Conservation (phyloP, 129 eudicot species). For the Apium graveolens region DNA sequence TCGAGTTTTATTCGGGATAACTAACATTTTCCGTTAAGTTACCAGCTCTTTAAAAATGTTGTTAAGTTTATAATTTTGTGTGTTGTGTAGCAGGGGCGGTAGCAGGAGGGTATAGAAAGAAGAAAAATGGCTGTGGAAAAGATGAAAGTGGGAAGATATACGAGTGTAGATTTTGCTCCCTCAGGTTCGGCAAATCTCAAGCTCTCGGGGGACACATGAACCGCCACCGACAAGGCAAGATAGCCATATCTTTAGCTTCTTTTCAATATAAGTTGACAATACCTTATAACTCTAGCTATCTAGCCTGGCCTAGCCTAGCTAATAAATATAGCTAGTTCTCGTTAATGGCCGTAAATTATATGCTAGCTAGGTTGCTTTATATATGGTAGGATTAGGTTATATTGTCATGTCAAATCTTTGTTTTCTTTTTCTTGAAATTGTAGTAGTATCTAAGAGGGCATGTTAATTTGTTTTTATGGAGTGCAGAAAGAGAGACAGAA, state of each 20-base stretch:
- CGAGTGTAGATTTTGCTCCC: slow-evolving; percentile 99
- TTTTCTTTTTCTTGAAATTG: slow-evolving; percentile 7
- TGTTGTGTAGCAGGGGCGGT: not conserved
- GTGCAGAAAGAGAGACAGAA: slow-evolving; percentile 95
- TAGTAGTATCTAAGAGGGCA: not conserved
- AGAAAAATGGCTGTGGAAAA: slow-evolving; percentile 63
- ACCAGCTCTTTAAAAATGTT: no score
- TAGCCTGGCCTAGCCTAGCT: not conserved
- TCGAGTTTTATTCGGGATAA: no score
- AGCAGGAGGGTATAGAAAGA: slow-evolving; percentile 39
- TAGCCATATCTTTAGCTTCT: not conserved
- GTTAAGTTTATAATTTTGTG: not conserved
- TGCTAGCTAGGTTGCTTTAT: not conserved
- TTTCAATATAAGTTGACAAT: not conserved
- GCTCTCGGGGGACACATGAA: slow-evolving; percentile 99
- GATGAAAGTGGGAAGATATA: slow-evolving; percentile 75
- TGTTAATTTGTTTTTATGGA: slow-evolving; percentile 4
- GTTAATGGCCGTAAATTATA: not conserved
- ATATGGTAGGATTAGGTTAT: slow-evolving; percentile 4
- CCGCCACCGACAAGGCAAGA: slow-evolving; percentile 97
- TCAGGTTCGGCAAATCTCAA: slow-evolving; percentile 95
- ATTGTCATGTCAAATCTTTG: slow-evolving; percentile 36
- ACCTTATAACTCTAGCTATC: not conserved
- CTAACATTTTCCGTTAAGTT: not conserved
- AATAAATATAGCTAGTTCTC: not conserved